Evolutionary conservation across 2,329 filamentous ascomycete species (phyloP).

Genomic region (Zymoseptoria brevis): DNA sequence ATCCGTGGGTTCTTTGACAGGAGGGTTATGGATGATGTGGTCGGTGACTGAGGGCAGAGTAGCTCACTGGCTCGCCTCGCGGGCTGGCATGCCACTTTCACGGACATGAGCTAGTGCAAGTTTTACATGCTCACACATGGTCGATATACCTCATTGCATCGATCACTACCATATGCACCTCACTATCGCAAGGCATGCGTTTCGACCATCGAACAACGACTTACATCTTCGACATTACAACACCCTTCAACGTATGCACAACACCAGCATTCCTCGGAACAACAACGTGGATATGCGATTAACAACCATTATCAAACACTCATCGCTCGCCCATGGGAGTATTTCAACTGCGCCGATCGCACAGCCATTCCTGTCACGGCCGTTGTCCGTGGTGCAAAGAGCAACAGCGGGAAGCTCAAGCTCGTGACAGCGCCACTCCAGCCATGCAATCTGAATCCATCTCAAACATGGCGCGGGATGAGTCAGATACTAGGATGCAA

Average conservation of each 20-base stretch:
- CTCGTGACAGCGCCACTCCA: background rate
- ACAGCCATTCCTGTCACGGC: background rate
- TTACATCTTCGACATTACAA: background rate
- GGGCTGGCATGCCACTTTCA: too few relatives aligned
- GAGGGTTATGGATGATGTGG: conserved; percentile 46
- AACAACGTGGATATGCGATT: too few relatives aligned
- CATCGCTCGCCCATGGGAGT: background rate
- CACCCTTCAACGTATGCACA: background rate
- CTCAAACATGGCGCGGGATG: background rate
- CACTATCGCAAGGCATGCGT: background rate
- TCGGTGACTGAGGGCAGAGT: conserved; percentile 13
- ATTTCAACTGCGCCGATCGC: background rate
- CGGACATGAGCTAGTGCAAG: too few relatives aligned
- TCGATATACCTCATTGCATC: too few relatives aligned
- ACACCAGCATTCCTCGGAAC: background rate
- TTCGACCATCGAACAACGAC: background rate
- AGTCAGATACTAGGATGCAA: background rate
- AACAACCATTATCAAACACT: background rate
- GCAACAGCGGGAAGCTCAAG: background rate
- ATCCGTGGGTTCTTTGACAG: conserved; percentile 75
- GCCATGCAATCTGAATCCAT: background rate
- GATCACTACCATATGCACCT: too few relatives aligned
- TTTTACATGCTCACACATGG: too few relatives aligned
- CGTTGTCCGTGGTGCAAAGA: background rate
- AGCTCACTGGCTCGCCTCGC: background rate